Evolutionary conservation across 1,284 basidiomycete genomes (phyloP), one percentile per base, ranked within the genome.

Genomic region (Apiotrichum sp.): DNA sequence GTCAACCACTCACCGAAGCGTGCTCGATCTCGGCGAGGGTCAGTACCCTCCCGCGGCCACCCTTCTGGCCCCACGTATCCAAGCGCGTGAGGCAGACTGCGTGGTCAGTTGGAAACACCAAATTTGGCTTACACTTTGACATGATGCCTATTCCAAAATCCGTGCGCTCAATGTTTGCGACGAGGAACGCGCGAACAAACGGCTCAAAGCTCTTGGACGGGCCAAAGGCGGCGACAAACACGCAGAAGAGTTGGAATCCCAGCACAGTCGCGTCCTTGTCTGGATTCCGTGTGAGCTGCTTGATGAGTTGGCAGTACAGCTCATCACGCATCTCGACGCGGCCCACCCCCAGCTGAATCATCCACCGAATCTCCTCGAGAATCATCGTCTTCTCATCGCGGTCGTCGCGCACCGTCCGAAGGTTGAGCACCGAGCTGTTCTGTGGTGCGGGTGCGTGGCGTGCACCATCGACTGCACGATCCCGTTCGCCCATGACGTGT

Each of bases 241-340:
- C 90, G 69, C 89, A 93, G 38, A 95, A 78, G 46, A 95, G 77
- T 69, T 95, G 92, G 87, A 91, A 95, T 33, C 91, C 92, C 64
- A 86, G 86, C 76, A 93, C 90, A 36, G 84, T 73, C 64, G 88
- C 87, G 66, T 92, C 88, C 83, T 84, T 78, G 70, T 81, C 86
- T 3, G 89, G 85, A 70, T 95, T 95, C 46, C 81, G 82, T 3
- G 82, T 89, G 16, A 95, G 76, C 75, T 95, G 92, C 72, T 95
- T 95, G 82, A 93, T 86, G 35, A 90, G 66, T 66, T 95, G 92
- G 65, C 88, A 92, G 66, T 89, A 96, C 48, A 93, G 86, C 77
- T 95, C 92, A 72, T 96, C 92, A 58, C 92, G 78, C 66, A 95
- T 78, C 75, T 93, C 89, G 6, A 86, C 84, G 55, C 88, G 83